Evolutionary conservation across 2,329 filamentous ascomycete species (phyloP), one percentile per base, ranked within the genome.

Genomic region (Scopulariopsis brevicaulis): DNA sequence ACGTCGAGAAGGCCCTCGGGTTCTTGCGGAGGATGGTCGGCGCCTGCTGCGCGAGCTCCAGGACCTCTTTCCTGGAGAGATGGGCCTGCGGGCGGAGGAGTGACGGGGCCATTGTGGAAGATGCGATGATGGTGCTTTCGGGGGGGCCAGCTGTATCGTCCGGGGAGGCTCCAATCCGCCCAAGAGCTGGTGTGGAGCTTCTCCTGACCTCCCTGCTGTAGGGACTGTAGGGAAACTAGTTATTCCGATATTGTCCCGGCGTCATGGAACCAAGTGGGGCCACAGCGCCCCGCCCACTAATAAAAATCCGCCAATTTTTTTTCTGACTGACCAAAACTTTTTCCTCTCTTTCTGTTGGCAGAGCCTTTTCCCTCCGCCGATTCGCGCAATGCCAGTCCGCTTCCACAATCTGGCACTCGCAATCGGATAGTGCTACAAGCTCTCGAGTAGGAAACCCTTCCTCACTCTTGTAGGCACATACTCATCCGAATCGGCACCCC

Each of bases 21-120:
- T 78, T 79, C 65, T 71, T 80, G 62, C 72, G 71, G 59, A 86
- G 73, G 60, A 85, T 75, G 56, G 65, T 66, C 1, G 83, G 82
- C 60, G 83, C 83, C 71, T 81, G 77, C 64, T 85, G 81, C n/a
- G 83, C 81, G 58, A 84, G 72, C 63, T 77, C 70, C 60, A 85
- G 71, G 56, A 79, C 82, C 62, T 79, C 77, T 34, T 74, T 71
- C 12, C 80, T 79, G 34, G 82, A 74, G 37, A 85, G 75, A 64
- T 81, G 75, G 64, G 76, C 76, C 43, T 82, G 79, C 7, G 82
- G 80, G 59, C 78, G 78, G 58, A 83, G 71, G 20, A 85, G 73
- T 46, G 81, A 77, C 6, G 75, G 74, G 14, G 73, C 65, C 79
- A 83, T 50, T n/a, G 46, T 20, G 20, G 20, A 50, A n/a, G 22